Percentiles rank a stretch among this genome's conserved stretches.
Evolutionary conservation across 495 filamentous ascomycete species (phyloP).

Genomic region (Talaromyces liani): DNA sequence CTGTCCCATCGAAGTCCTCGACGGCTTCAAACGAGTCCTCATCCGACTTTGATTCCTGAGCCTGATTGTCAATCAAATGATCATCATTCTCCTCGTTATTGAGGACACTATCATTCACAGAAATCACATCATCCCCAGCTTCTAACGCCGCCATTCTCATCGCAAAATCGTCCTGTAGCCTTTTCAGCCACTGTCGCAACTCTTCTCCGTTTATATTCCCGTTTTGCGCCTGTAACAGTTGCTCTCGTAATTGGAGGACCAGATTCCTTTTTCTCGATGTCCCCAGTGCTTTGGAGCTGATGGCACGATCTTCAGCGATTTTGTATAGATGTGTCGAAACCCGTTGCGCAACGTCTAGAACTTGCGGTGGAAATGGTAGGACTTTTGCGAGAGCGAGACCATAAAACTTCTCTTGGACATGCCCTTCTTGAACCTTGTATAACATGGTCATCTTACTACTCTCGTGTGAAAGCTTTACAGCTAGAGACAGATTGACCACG

Average conservation of each 20-base stretch:
- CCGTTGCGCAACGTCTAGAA: slow-evolving; percentile 59
- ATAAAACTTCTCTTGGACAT: slow-evolving; percentile 66
- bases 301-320: slow-evolving; percentile 47
- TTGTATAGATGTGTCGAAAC: slow-evolving; percentile 55
- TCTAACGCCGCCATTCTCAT: slow-evolving; percentile 60
- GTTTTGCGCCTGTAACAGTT: slow-evolving; percentile 60
- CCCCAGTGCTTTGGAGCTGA: slow-evolving; percentile 44
- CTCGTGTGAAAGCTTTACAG: slow-evolving; percentile 51
- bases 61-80: neutral
- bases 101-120: slow-evolving; percentile 9
- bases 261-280: slow-evolving; percentile 60
- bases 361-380: slow-evolving; percentile 59
- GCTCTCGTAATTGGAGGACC: slow-evolving; percentile 65
- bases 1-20: neutral
- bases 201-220: slow-evolving; percentile 60
- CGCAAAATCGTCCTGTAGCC: slow-evolving; percentile 72
- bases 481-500: slow-evolving; percentile 75
- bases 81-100: slow-evolving; percentile 7
- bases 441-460: slow-evolving; percentile 68
- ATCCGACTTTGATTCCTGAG: neutral
- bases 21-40: neutral
- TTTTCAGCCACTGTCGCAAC: slow-evolving; percentile 57
- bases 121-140: slow-evolving; percentile 15
- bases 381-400: slow-evolving; percentile 67
- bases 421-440: slow-evolving; percentile 69